These are phyloP conservation scores for Xylariaceae sp. DNA, from an alignment of 2,329 filamentous ascomycete genomes.

Conservation along the genomic window DNA sequence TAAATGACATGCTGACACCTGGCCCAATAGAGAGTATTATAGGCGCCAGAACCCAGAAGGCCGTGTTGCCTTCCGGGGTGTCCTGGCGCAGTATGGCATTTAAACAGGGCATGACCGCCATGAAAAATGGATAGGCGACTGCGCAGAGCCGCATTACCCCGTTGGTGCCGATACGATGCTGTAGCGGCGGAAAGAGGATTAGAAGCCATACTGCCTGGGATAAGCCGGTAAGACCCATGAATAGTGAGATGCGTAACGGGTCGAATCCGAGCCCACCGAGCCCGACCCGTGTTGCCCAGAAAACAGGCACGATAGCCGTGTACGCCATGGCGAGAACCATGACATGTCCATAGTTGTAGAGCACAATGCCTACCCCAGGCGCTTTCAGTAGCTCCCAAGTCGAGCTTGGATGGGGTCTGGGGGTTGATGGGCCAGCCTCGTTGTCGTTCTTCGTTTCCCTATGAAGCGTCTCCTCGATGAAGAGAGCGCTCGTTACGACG, in stretches of 20 bases:
- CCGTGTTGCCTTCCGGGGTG: constrained; percentile 41
- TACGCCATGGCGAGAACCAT: constrained; percentile 74
- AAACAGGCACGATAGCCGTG: constrained; percentile 73
- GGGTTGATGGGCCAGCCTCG: neutral
- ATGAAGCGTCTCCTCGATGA: constrained; percentile 67
- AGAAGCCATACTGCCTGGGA: constrained; percentile 76
- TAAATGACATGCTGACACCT: constrained; percentile 73
- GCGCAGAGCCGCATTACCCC: constrained; percentile 66
- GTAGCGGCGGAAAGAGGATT: constrained; percentile 70
- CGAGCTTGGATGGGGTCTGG: constrained; percentile 42
- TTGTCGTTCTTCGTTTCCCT: constrained; percentile 23
- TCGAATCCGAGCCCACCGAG: constrained; percentile 71
- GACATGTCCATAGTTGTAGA: constrained; percentile 69
- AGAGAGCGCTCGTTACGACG: constrained; percentile 58
- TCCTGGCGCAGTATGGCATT: constrained; percentile 61
- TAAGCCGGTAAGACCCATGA: constrained; percentile 68
- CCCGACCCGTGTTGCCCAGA: constrained; percentile 66
- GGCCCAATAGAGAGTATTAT: constrained; percentile 59
- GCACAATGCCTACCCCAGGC: constrained; percentile 69
- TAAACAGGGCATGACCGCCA: constrained; percentile 58
- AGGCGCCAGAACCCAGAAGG: constrained; percentile 64
- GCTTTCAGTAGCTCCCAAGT: constrained; percentile 62
- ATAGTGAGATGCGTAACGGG: constrained; percentile 66
- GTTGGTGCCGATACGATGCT: constrained; percentile 69
- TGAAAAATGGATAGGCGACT: constrained; percentile 67